Evolutionary conservation across 345 rosid genomes (phyloP).

Genomic region (Syzygium oleosum): DNA sequence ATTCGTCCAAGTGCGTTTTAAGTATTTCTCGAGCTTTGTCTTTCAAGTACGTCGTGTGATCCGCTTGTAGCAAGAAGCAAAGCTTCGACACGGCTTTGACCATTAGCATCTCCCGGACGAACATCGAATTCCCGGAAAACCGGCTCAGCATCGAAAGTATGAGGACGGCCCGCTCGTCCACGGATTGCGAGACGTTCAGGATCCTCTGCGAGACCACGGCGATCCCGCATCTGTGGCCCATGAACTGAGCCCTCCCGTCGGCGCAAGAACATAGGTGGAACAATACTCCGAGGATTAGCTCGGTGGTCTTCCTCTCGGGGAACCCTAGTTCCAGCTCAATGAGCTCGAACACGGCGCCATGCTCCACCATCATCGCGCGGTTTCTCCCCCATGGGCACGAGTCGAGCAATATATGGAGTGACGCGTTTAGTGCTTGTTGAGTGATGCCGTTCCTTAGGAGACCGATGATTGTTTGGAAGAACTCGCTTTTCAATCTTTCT

Average conservation of each 20-base stretch:
- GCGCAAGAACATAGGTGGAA: conserved; percentile 58
- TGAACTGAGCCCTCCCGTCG: conserved; percentile 53
- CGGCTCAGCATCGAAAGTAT: conserved; percentile 39
- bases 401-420: conserved; percentile 34
- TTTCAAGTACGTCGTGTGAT: conserved; percentile 34
- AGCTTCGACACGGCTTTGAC: conserved; percentile 59
- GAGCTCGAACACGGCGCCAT: conserved; percentile 46
- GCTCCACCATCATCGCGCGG: conserved; percentile 39
- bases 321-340: conserved; percentile 52
- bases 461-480: conserved; percentile 31
- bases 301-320: conserved; percentile 35
- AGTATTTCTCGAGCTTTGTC: conserved; percentile 46
- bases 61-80: conserved; percentile 32
- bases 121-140: conserved; percentile 30
- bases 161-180: conserved; percentile 45
- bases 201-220: conserved; percentile 53
- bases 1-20: conserved; percentile 35
- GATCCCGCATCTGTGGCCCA: conserved; percentile 43
- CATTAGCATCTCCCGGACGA: conserved; percentile 48
- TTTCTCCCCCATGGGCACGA: conserved; percentile 52
- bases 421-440: conserved; percentile 38
- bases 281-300: conserved; percentile 44
- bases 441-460: conserved; percentile 24
- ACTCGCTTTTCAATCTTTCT: conserved; percentile 35
- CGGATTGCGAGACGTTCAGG: conserved; percentile 34